Percentiles rank a stretch among this genome's conserved stretches.
Conservation (phyloP, 345 rosid species). For the Eucalyptus cloeziana region DNA sequence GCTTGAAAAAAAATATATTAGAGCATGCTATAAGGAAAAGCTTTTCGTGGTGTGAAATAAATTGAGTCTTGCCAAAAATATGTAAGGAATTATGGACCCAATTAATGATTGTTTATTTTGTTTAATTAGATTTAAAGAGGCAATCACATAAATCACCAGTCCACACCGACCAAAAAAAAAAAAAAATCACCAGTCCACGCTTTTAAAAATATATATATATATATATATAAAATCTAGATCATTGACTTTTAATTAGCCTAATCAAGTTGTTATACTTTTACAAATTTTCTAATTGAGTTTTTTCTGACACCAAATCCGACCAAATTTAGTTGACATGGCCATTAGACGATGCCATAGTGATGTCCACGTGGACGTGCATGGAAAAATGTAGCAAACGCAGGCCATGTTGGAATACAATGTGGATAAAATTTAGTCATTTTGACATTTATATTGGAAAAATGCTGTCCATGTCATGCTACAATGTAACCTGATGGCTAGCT, state of each 20-base stretch:
- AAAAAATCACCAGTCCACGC: background rate
- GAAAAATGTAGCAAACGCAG: too few species aligned
- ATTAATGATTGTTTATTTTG: too few species aligned
- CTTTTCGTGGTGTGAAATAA: background rate
- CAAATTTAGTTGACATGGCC: too few species aligned
- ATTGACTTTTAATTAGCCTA: too few species aligned
- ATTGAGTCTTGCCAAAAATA: background rate
- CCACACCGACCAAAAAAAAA: too few species aligned
- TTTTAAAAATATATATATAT: too few species aligned
- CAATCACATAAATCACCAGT: background rate
- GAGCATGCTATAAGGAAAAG: background rate
- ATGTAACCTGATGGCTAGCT: background rate
- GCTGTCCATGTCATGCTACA: background rate
- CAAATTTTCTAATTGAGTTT: too few species aligned
- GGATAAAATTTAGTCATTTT: too few species aligned
- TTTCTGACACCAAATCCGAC: background rate
- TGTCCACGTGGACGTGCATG: background rate
- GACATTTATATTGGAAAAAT: too few species aligned
- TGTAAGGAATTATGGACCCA: background rate
- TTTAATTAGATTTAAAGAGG: background rate
- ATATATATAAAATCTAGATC: background rate
- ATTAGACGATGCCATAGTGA: background rate
- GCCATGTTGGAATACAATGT: too few species aligned
- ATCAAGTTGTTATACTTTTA: background rate
- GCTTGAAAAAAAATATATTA: too few species aligned